A percentile compares a stretch with the other conserved stretches of the same genome.
phyloP scores from a whole-genome alignment of 108 stramenopile species.

The Fistulifera pelliculosa region DNA sequence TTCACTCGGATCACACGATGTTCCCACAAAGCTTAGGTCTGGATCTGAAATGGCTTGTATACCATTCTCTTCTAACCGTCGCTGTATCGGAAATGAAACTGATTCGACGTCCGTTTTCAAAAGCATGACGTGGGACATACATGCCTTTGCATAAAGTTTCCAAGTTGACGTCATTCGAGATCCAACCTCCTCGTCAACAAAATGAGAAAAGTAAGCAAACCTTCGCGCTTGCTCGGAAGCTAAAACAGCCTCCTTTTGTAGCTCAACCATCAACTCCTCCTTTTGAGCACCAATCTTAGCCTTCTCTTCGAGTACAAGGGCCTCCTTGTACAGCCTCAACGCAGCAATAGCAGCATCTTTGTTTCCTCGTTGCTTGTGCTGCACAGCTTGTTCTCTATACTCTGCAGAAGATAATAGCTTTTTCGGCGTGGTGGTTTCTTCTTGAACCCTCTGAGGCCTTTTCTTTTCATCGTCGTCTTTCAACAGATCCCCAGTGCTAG shows the following conservation, averaged over 20 bases:
- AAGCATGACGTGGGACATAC: conserved; percentile 2
- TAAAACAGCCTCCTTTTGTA: conserved; percentile 16
- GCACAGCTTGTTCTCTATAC: conserved; percentile 3
- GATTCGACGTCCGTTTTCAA: too few species aligned
- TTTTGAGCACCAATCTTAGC: neutral
- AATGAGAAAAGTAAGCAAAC: conserved; percentile 9
- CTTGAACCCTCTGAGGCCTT: conserved; percentile 20
- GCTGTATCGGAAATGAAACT: too few species aligned
- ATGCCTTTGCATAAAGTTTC: conserved; percentile 2
- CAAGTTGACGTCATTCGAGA: conserved; percentile 11
- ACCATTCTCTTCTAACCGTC: neutral
- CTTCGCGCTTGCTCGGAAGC: conserved; percentile 4
- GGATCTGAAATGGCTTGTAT: conserved; percentile 4
- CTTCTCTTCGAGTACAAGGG: conserved; percentile 14
- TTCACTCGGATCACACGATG: conserved; percentile 7
- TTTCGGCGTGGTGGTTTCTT: conserved; percentile 17
- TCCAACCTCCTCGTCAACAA: conserved; percentile 8
- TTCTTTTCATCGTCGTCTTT: conserved; percentile 19
- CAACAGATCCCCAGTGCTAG: conserved; percentile 13
- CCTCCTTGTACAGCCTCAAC: conserved; percentile 2
- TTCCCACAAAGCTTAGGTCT: neutral
- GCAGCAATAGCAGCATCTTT: too few species aligned
- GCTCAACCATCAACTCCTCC: conserved; percentile 6
- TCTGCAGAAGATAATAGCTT: conserved; percentile 19
- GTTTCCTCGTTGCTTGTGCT: neutral